These are phyloP conservation scores for Tetradesmus lagerheimii DNA, from an alignment of 139 green algal genomes.

Conservation along the genomic window DNA sequence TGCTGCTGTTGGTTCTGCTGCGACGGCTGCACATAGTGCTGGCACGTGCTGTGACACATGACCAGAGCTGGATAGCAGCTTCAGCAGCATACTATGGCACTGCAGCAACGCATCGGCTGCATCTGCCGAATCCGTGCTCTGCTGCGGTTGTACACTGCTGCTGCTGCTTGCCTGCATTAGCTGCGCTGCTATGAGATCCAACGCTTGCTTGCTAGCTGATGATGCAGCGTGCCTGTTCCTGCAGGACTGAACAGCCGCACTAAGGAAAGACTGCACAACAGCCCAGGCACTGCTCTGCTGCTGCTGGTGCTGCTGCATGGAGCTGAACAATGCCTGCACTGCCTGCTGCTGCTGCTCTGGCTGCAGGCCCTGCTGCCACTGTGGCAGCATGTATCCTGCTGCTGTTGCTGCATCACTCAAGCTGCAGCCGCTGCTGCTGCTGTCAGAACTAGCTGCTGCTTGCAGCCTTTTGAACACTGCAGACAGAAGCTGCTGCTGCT, in stretches of 20 bases:
- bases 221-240: background rate
- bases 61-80: background rate
- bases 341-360: conserved; percentile 1
- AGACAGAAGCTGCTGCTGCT: background rate
- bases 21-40: background rate
- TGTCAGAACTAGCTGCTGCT: background rate
- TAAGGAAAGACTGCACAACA: background rate
- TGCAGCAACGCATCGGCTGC: background rate
- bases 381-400: conserved; percentile 15
- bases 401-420: conserved; percentile 20
- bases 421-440: background rate
- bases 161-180: background rate
- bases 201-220: background rate
- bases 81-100: background rate
- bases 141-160: background rate
- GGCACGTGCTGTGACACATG: background rate
- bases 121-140: background rate
- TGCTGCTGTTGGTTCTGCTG: background rate
- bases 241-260: background rate
- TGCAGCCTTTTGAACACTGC: background rate
- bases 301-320: conserved; percentile 16
- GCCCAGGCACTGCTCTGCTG: background rate
- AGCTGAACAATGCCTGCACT: background rate
- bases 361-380: background rate
- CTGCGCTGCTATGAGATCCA: background rate